Evolutionary conservation across 1,139 yeast species (phyloP).

Genomic region (Geotrichum europaeum): DNA sequence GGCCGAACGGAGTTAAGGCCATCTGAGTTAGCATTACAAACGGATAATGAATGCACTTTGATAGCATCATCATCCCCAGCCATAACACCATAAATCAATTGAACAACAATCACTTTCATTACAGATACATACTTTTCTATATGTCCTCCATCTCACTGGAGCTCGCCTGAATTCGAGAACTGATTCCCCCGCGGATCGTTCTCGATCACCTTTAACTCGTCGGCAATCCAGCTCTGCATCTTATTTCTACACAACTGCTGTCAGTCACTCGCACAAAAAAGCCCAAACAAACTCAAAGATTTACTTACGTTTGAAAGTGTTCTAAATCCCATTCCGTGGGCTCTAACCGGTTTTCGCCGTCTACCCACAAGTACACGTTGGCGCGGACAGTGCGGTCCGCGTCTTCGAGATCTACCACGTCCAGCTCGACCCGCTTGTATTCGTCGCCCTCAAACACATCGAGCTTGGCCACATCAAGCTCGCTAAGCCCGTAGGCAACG

Average conservation of each 20-base stretch:
- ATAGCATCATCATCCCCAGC: too few species aligned
- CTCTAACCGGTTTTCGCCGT: slow-evolving; percentile 12
- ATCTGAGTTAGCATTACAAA: too few species aligned
- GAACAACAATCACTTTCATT: too few species aligned
- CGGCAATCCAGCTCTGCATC: slow-evolving; percentile 13
- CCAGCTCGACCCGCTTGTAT: slow-evolving; percentile 25
- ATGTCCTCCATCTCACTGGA: not conserved
- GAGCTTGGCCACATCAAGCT: slow-evolving; percentile 23
- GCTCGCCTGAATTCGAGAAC: slow-evolving; percentile 4
- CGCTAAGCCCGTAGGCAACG: slow-evolving; percentile 28
- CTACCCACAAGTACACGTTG: slow-evolving; percentile 27
- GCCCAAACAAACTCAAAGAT: not conserved
- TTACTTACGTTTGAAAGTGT: slow-evolving; percentile 4
- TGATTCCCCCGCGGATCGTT: slow-evolving; percentile 8
- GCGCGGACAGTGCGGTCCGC: slow-evolving; percentile 21
- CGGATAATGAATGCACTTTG: too few species aligned
- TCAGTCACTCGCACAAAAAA: not conserved
- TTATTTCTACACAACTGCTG: not conserved
- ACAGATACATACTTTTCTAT: too few species aligned
- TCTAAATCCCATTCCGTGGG: slow-evolving; percentile 12
- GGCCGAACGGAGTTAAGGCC: too few species aligned
- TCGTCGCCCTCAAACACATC: slow-evolving; percentile 35
- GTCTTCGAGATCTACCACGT: slow-evolving; percentile 21
- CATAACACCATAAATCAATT: too few species aligned
- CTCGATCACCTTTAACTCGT: slow-evolving; percentile 6